phyloP scores from a whole-genome alignment of 371 early-diverging fungal genomes.

The Syncephalastrum monosporum region DNA sequence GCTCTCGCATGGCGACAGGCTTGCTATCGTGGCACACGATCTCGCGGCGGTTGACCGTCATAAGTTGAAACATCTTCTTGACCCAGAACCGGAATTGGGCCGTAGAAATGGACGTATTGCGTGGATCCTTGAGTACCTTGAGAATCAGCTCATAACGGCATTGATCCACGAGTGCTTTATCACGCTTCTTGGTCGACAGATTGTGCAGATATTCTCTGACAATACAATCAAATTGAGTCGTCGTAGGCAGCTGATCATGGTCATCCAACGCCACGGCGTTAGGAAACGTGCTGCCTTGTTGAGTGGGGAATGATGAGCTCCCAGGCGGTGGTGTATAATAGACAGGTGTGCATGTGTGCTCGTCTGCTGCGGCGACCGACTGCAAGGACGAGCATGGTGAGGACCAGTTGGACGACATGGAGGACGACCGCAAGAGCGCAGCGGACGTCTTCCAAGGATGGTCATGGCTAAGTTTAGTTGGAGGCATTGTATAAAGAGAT shows the following conservation, averaged over 20 bases:
- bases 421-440: no score
- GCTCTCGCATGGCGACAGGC: constrained; percentile 60
- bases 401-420: no score
- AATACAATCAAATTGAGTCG: constrained; percentile 38
- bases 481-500: no score
- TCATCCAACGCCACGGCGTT: constrained; percentile 16
- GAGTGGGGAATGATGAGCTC: no score
- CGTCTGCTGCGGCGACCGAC: no score
- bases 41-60: constrained; percentile 29
- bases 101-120: constrained; percentile 62
- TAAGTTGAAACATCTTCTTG: constrained; percentile 64
- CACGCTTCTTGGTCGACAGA: constrained; percentile 59
- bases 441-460: no score
- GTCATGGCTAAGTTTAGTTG: no score
- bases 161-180: constrained; percentile 57
- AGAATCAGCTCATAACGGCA: constrained; percentile 53
- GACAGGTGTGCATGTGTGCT: no score
- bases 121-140: constrained; percentile 57
- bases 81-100: constrained; percentile 70
- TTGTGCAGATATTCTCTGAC: constrained; percentile 54
- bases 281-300: no score
- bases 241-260: constrained; percentile 37
- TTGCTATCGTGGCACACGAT: constrained; percentile 57
- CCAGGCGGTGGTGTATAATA: no score
- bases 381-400: no score